A percentile compares a stretch with the other conserved stretches of the same genome.
These are phyloP conservation scores for Termitomyces sp. DNA, from an alignment of 1,284 basidiomycete species.

Conservation along the genomic window DNA sequence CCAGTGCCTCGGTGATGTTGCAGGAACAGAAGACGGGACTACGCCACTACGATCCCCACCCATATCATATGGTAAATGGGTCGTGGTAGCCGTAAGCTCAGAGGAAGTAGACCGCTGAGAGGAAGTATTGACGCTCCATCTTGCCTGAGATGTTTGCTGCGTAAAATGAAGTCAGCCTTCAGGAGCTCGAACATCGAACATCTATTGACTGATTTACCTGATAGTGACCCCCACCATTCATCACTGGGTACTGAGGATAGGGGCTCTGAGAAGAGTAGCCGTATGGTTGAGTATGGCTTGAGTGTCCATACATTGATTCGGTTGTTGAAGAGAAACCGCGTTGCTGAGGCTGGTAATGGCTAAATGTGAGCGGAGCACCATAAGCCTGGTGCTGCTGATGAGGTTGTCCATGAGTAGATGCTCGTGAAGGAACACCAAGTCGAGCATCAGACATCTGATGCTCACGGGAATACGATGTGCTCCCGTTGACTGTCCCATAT, in stretches of 20 bases:
- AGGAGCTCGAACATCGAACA: background rate
- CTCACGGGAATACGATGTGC: conserved; percentile 7
- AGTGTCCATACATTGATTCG: conserved; percentile 10
- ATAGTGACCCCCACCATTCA: conserved; percentile 15
- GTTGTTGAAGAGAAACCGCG: conserved; percentile 31
- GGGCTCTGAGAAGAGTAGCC: conserved; percentile 13
- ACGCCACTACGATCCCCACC: background rate
- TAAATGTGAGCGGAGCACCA: conserved; percentile 33
- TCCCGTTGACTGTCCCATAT: conserved; percentile 11
- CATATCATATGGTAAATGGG: background rate
- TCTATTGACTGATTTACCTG: conserved; percentile 10
- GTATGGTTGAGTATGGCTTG: conserved; percentile 16
- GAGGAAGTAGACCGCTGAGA: conserved; percentile 12
- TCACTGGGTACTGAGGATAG: conserved; percentile 9
- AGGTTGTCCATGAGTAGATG: conserved; percentile 9
- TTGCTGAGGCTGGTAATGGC: conserved; percentile 48
- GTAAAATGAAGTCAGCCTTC: background rate
- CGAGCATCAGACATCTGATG: conserved; percentile 8
- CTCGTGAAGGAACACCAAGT: conserved; percentile 2
- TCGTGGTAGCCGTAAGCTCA: background rate
- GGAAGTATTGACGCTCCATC: conserved; percentile 11
- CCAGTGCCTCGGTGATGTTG: conserved; percentile 8
- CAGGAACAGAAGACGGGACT: background rate
- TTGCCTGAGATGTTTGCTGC: conserved; percentile 10
- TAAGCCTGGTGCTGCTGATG: conserved; percentile 19